These are phyloP conservation scores for Phytopythium vexans DNA, from an alignment of 352 stramenopile species.

Conservation along the genomic window DNA sequence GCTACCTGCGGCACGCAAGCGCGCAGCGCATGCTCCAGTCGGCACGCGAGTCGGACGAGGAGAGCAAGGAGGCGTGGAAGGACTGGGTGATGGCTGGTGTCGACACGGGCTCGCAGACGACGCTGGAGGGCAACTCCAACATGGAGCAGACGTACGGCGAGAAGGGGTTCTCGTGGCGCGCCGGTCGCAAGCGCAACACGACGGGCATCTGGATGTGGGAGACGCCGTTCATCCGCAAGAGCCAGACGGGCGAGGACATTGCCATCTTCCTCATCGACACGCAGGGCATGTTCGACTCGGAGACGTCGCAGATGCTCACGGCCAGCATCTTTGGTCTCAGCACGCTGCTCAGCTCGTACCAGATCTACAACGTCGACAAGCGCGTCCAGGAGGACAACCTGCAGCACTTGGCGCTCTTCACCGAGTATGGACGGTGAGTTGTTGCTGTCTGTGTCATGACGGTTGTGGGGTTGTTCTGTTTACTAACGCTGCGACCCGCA, in stretches of 20 bases:
- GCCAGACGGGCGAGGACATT: slow-evolving; percentile 80
- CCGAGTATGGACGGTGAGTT: slow-evolving; percentile 95
- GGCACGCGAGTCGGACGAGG: slow-evolving; percentile 39
- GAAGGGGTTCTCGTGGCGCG: slow-evolving; percentile 95
- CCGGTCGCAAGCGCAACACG: slow-evolving; percentile 95
- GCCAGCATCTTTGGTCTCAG: slow-evolving; percentile 98
- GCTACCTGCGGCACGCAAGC: slow-evolving; percentile 90
- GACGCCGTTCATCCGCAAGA: slow-evolving; percentile 95
- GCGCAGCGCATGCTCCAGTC: slow-evolving; percentile 43
- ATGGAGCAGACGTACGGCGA: slow-evolving; percentile 71
- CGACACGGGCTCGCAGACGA: slow-evolving; percentile 42
- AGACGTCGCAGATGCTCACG: slow-evolving; percentile 98
- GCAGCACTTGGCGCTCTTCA: slow-evolving; percentile 99
- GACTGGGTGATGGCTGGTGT: slow-evolving; percentile 63
- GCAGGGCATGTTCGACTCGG: slow-evolving; percentile 99
- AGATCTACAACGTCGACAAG: slow-evolving; percentile 99
- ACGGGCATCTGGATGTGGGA: slow-evolving; percentile 99
- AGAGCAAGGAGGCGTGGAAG: slow-evolving; percentile 52
- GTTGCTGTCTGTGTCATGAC: slow-evolving; percentile 10
- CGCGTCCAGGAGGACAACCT: slow-evolving; percentile 99
- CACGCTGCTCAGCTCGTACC: slow-evolving; percentile 94
- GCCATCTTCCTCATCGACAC: slow-evolving; percentile 98
- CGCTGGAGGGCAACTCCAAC: slow-evolving; percentile 85
- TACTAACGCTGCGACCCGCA: slow-evolving; percentile 7
- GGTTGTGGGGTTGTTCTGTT: slow-evolving; percentile 4